Conservation (phyloP, 306 rosid species). For the Luffa acutangula region DNA sequence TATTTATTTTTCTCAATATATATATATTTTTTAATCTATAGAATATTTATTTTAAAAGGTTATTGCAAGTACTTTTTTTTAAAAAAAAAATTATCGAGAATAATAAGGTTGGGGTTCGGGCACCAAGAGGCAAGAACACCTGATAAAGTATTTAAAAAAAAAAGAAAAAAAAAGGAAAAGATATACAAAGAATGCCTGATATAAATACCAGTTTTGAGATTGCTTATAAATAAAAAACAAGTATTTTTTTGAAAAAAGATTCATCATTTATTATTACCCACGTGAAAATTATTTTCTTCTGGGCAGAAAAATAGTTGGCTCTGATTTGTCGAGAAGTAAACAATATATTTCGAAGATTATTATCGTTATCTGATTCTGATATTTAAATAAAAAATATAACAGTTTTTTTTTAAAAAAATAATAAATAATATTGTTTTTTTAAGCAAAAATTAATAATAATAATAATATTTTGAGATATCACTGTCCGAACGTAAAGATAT, state of each 20-base stretch:
- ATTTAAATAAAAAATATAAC: not conserved
- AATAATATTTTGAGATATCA: not conserved
- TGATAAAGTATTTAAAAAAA: not conserved
- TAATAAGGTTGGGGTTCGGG: not conserved
- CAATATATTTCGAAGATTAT: not conserved
- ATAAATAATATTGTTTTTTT: too few relatives aligned
- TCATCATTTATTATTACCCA: not conserved
- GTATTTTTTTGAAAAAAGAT: not conserved
- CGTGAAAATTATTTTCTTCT: not conserved
- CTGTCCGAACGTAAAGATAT: not conserved
- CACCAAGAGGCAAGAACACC: not conserved
- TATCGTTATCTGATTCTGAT: not conserved
- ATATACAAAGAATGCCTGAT: not conserved
- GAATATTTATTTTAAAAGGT: too few relatives aligned
- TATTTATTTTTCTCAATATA: not conserved
- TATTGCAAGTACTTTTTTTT: too few relatives aligned
- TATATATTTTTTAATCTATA: not conserved
- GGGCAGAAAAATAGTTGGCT: not conserved
- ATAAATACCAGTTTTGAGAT: not conserved
- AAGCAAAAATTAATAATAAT: not conserved
- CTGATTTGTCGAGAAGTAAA: not conserved
- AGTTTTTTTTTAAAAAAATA: too few relatives aligned
- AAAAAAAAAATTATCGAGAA: too few relatives aligned
- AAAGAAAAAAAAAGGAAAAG: too few relatives aligned
- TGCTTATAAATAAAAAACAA: not conserved